Evolutionary conservation across 1,284 basidiomycete species (phyloP).

Genomic region (Pholiota adiposa): DNA sequence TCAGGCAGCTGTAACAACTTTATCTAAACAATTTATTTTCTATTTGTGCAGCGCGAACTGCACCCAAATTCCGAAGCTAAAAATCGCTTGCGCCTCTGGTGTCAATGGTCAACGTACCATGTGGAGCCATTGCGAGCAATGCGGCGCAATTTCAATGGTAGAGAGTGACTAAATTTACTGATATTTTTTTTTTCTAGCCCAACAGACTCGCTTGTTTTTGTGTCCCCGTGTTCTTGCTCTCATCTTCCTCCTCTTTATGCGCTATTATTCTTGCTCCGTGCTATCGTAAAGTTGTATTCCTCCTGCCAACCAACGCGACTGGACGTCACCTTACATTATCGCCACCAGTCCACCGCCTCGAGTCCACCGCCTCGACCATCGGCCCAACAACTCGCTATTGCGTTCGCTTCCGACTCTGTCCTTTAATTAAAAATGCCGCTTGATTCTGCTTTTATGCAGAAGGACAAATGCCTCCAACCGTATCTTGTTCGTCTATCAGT

Average conservation of each 20-base stretch:
- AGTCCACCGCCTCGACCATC: neutral
- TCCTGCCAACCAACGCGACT: constrained; percentile 15
- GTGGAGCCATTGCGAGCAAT: constrained; percentile 87
- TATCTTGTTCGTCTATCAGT: constrained; percentile 16
- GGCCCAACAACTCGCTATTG: constrained; percentile 1
- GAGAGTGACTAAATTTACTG: constrained; percentile 58
- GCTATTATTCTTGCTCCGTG: constrained; percentile 30
- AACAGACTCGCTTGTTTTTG: constrained; percentile 11
- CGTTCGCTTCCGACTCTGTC: constrained; percentile 16
- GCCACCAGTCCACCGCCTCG: neutral
- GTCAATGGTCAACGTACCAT: constrained; percentile 70
- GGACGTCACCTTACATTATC: constrained; percentile 12
- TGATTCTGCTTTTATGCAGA: neutral
- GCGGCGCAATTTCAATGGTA: constrained; percentile 86
- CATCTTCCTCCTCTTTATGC: constrained; percentile 22
- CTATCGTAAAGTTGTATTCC: constrained; percentile 18
- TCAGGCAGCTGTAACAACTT: constrained; percentile 7
- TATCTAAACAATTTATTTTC: constrained; percentile 12
- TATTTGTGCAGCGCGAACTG: constrained; percentile 56
- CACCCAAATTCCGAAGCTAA: constrained; percentile 78
- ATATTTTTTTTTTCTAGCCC: constrained; percentile 20
- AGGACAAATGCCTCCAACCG: constrained; percentile 5
- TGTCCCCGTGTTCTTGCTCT: constrained; percentile 16
- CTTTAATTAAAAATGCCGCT: constrained; percentile 5
- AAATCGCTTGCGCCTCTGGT: constrained; percentile 65